Evolutionary conservation across 2,329 filamentous ascomycete species (phyloP).

Genomic region (Xylariaceae sp.): DNA sequence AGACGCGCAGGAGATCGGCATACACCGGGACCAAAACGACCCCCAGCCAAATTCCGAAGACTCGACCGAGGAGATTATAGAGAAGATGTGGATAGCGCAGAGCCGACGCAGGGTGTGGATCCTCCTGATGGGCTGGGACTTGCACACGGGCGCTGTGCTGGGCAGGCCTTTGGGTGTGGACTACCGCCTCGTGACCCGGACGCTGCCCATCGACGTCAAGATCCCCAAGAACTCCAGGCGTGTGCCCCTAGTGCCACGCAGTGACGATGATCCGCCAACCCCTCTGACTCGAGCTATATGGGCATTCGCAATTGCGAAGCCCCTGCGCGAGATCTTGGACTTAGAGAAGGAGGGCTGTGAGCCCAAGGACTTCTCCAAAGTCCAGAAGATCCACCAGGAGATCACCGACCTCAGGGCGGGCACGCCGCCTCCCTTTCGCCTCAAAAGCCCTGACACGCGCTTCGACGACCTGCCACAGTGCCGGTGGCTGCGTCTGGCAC

Average conservation of each 20-base stretch:
- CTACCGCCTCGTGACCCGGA: conserved; percentile 36
- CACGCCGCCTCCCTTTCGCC: conserved; percentile 45
- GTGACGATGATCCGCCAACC: conserved; percentile 46
- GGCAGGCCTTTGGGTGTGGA: conserved; percentile 51
- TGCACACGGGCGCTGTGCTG: conserved; percentile 45
- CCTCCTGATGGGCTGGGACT: conserved; percentile 46
- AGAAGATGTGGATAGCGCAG: conserved; percentile 53
- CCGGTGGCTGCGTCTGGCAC: conserved; percentile 41
- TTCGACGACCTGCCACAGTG: conserved; percentile 48
- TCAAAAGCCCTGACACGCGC: conserved; percentile 47
- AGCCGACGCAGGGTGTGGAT: conserved; percentile 49
- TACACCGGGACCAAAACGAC: conserved; percentile 47
- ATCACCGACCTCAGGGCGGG: conserved; percentile 40
- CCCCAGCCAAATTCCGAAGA: conserved; percentile 39
- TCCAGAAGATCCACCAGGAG: conserved; percentile 46
- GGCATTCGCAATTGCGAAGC: conserved; percentile 38
- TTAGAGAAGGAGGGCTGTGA: conserved; percentile 50
- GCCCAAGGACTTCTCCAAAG: conserved; percentile 44
- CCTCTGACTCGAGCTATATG: conserved; percentile 47
- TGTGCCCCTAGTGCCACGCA: conserved; percentile 39
- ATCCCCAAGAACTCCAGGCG: conserved; percentile 39
- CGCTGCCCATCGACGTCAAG: conserved; percentile 46
- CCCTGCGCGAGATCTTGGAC: conserved; percentile 45
- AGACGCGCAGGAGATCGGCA: conserved; percentile 55
- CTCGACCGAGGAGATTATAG: conserved; percentile 38